These are phyloP conservation scores for Talaromyces rugulosus DNA, from an alignment of 2,329 filamentous ascomycete species.

Conservation along the genomic window DNA sequence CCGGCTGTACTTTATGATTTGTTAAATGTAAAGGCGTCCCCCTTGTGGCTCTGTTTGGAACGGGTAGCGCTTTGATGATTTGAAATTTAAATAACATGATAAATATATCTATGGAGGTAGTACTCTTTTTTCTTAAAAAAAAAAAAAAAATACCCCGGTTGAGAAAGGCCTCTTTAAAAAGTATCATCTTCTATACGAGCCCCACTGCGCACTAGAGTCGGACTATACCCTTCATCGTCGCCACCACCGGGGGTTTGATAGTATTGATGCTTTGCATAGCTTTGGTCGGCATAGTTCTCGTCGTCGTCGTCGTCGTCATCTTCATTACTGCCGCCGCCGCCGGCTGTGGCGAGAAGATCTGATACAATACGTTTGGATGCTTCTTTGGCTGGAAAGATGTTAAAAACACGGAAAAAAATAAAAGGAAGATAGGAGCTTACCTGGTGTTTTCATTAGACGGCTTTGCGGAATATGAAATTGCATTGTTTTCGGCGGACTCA, in stretches of 20 bases:
- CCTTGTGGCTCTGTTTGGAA: not conserved
- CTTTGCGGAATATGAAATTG: slow-evolving; percentile 50
- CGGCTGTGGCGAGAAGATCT: slow-evolving; percentile 44
- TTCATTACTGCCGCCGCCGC: slow-evolving; percentile 22
- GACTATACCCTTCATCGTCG: slow-evolving; percentile 37
- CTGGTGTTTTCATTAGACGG: slow-evolving; percentile 46
- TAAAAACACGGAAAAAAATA: not conserved
- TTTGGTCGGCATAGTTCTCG: slow-evolving; percentile 1
- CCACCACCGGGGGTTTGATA: not conserved
- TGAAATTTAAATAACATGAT: not conserved
- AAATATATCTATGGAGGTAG: not conserved
- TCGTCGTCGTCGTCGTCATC: slow-evolving; percentile 24
- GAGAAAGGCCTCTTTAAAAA: slow-evolving; percentile 28
- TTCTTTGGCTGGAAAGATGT: slow-evolving; percentile 39
- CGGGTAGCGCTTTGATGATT: not conserved
- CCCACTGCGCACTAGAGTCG: slow-evolving; percentile 41
- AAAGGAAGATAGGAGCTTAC: slow-evolving; percentile 22
- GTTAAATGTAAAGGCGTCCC: not conserved
- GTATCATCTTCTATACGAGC: slow-evolving; percentile 44
- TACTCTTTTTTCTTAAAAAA: too few species aligned
- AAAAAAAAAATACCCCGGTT: not conserved
- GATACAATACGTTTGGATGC: slow-evolving; percentile 48
- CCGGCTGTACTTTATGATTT: not conserved
- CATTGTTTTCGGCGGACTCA: slow-evolving; percentile 80
- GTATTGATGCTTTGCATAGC: slow-evolving; percentile 4